Conservation (phyloP, 495 filamentous ascomycete species). For the Tuber melanosporum region DNA sequence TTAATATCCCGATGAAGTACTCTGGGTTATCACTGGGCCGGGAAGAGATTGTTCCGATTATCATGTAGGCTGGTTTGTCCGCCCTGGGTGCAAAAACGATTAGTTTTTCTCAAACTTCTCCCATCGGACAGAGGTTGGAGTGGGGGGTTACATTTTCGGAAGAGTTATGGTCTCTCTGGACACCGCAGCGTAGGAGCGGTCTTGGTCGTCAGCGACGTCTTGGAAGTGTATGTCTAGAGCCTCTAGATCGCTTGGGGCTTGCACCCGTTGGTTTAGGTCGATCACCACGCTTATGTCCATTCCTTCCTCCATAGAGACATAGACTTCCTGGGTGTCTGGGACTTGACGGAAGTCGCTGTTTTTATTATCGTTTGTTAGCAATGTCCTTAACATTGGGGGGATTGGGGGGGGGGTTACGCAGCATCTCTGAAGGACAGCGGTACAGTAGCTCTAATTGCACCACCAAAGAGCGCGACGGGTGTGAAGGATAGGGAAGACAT, state of each 20-base stretch:
- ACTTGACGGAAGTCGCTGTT: conserved; percentile 74
- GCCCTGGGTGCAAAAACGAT: conserved; percentile 40
- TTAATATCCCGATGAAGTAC: conserved; percentile 56
- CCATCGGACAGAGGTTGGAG: conserved; percentile 13
- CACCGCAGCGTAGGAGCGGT: conserved; percentile 18
- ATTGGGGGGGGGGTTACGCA: conserved; percentile 48
- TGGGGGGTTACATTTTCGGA: conserved; percentile 17
- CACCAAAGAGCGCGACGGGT: conserved; percentile 61
- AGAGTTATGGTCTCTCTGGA: conserved; percentile 15
- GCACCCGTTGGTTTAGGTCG: conserved; percentile 75
- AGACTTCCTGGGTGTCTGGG: conserved; percentile 92
- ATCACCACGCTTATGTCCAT: conserved; percentile 72
- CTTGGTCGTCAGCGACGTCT: conserved; percentile 53
- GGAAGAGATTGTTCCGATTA: conserved; percentile 37
- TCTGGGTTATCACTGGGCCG: conserved; percentile 24
- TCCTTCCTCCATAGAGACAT: conserved; percentile 67
- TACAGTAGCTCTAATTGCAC: conserved; percentile 51
- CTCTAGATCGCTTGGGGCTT: conserved; percentile 45
- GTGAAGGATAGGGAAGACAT: conserved; percentile 9
- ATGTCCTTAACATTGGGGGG: background rate
- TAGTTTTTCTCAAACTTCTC: background rate
- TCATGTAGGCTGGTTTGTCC: conserved; percentile 41
- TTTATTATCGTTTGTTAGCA: background rate
- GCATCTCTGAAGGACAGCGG: conserved; percentile 76
- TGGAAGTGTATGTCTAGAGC: conserved; percentile 55